Evolutionary conservation across 1,284 basidiomycete genomes (phyloP).

Genomic region (Ceratobasidium sp.): DNA sequence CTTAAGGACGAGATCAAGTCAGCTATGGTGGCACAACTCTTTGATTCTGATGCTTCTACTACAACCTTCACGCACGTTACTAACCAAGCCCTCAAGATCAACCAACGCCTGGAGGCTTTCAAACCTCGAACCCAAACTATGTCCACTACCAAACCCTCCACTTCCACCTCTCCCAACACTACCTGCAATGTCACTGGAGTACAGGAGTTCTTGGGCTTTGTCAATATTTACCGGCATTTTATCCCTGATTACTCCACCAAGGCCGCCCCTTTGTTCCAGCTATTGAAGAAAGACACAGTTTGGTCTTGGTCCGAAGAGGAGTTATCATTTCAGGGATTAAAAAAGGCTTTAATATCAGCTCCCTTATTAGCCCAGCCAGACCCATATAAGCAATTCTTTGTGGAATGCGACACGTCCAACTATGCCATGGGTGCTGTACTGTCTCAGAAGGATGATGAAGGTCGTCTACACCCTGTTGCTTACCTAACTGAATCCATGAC

Average conservation of each 20-base stretch:
- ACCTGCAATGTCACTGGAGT: constrained; percentile 50
- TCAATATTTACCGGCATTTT: constrained; percentile 50
- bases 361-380: neutral
- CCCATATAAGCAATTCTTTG: neutral
- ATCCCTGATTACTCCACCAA: constrained; percentile 46
- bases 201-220: constrained; percentile 55
- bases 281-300: neutral
- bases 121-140: neutral
- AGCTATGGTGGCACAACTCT: neutral
- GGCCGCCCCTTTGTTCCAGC: neutral
- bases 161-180: too few relatives aligned
- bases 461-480: constrained; percentile 49
- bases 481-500: constrained; percentile 51
- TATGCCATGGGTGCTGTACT: constrained; percentile 51
- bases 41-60: neutral
- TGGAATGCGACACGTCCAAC: constrained; percentile 53
- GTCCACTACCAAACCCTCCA: neutral
- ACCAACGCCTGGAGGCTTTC: neutral
- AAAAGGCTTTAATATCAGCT: neutral
- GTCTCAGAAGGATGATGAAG: constrained; percentile 47
- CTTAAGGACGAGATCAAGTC: neutral
- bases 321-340: neutral
- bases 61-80: neutral
- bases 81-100: neutral
- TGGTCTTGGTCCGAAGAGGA: neutral